Evolutionary conservation across 768 basidiomycete genomes (phyloP), one percentile per base, ranked within the genome.

Genomic region (Xerocomellus dryophilus): DNA sequence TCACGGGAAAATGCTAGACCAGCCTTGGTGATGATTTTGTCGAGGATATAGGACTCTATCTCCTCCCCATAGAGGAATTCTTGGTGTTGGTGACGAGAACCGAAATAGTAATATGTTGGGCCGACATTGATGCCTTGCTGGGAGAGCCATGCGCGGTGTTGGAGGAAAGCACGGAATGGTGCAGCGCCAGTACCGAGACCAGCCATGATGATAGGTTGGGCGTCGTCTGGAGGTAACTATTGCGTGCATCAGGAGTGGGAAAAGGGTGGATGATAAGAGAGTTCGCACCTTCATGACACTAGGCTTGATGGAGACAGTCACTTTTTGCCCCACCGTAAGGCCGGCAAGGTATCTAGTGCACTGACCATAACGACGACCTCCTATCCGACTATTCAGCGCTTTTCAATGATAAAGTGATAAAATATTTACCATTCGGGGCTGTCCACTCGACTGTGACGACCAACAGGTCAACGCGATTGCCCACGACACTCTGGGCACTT

Each of bases 161-260:
- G 97, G 56, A 98, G 84, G 81, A 98, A 99, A 7, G 97, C 97
- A 53, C 97, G 92, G 89, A 99, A 99, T 21, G 97, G 97, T 11
- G 97, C 97, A 9, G 94, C 97, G 51, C 96, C 97, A 4, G 97
- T 99, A 45, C 97, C 97, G 29, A 99, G 85, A 60, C 97, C 97
- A 32, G 96, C 93, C 92, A 99, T 94, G 73, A 98, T 96, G 72
- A 99, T 79, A 36, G 97, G 97, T 66, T 96, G 94, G 43, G 77
- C 81, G 67, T 85, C 77, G 66, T 84, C 80, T 0, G 88, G 88
- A 49, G 97, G 97, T 6, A 98, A 78, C 90, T 93, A 59, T 40
- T 44, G 9, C 39, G 32, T 38, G 49, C 4, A 42, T 70, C 27
- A 67, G 60, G 21, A 50, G 31, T 35, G 25, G n/a, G 3, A 29